phyloP scores from a whole-genome alignment of 1,139 yeast genomes.

The Pichia sp. region DNA sequence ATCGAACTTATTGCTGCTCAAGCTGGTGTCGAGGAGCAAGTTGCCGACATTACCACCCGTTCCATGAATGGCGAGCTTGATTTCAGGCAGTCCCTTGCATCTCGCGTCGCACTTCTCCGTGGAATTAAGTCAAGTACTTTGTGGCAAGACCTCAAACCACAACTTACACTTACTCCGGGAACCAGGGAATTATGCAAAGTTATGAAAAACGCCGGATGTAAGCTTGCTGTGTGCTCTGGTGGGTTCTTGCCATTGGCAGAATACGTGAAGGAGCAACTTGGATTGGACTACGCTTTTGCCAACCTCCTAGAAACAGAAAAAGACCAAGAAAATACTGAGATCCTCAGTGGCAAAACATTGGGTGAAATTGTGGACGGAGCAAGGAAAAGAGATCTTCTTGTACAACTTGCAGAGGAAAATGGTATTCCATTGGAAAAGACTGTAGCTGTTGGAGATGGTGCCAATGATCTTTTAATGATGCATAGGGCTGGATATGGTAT shows the following conservation, averaged over 20 bases:
- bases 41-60: conserved; percentile 77
- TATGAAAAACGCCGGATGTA: conserved; percentile 57
- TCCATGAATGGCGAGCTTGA: conserved; percentile 98
- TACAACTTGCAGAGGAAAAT: conserved; percentile 62
- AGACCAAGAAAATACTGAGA: conserved; percentile 50
- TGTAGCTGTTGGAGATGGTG: conserved; percentile 96
- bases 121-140: conserved; percentile 72
- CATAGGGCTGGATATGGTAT: conserved; percentile 85
- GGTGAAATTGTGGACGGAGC: conserved; percentile 88
- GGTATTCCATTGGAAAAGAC: conserved; percentile 51
- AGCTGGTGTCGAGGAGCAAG: conserved; percentile 73
- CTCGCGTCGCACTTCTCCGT: conserved; percentile 69
- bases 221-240: conserved; percentile 87
- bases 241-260: conserved; percentile 90
- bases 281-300: conserved; percentile 85
- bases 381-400: conserved; percentile 70
- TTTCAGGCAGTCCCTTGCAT: conserved; percentile 73
- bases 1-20: conserved; percentile 90
- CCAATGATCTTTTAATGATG: conserved; percentile 95
- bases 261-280: conserved; percentile 62
- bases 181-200: conserved; percentile 65
- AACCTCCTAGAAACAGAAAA: conserved; percentile 59
- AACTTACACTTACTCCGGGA: conserved; percentile 76
- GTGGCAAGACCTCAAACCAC: conserved; percentile 73
- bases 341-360: conserved; percentile 48